Conservation (phyloP, 495 filamentous ascomycete genomes). For the Penicillium diatomitis region DNA sequence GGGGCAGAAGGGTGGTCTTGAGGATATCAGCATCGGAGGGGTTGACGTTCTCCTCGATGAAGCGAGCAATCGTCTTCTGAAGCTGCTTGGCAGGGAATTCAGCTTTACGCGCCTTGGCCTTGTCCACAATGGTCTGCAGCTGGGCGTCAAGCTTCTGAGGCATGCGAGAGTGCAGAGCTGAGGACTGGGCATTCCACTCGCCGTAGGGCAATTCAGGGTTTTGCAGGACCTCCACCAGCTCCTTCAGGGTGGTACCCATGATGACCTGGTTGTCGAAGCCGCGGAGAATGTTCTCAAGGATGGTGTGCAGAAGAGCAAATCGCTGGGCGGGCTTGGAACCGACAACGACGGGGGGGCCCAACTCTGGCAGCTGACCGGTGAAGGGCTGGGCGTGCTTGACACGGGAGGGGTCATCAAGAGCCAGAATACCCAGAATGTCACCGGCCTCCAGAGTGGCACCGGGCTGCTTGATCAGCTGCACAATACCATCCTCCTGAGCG, state of each 20-base stretch:
- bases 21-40: slow-evolving; percentile 61
- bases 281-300: slow-evolving; percentile 79
- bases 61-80: slow-evolving; percentile 71
- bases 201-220: slow-evolving; percentile 88
- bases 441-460: slow-evolving; percentile 96
- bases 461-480: slow-evolving; percentile 98
- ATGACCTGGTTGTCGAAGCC: slow-evolving; percentile 97
- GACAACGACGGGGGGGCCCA: slow-evolving; percentile 75
- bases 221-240: slow-evolving; percentile 81
- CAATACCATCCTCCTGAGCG: slow-evolving; percentile 92
- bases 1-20: slow-evolving; percentile 63
- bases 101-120: slow-evolving; percentile 58
- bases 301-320: slow-evolving; percentile 66
- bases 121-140: slow-evolving; percentile 77
- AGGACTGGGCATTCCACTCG: slow-evolving; percentile 91
- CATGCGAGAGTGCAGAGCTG: slow-evolving; percentile 92
- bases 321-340: slow-evolving; percentile 89
- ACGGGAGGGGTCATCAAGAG: slow-evolving; percentile 89
- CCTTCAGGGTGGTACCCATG: slow-evolving; percentile 81
- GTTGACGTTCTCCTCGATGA: slow-evolving; percentile 78
- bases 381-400: slow-evolving; percentile 98
- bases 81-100: slow-evolving; percentile 94
- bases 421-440: slow-evolving; percentile 96
- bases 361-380: slow-evolving; percentile 78
- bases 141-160: slow-evolving; percentile 79